Evolutionary conservation across 2,329 filamentous ascomycete species (phyloP).

Genomic region (Escovopsis sp.): DNA sequence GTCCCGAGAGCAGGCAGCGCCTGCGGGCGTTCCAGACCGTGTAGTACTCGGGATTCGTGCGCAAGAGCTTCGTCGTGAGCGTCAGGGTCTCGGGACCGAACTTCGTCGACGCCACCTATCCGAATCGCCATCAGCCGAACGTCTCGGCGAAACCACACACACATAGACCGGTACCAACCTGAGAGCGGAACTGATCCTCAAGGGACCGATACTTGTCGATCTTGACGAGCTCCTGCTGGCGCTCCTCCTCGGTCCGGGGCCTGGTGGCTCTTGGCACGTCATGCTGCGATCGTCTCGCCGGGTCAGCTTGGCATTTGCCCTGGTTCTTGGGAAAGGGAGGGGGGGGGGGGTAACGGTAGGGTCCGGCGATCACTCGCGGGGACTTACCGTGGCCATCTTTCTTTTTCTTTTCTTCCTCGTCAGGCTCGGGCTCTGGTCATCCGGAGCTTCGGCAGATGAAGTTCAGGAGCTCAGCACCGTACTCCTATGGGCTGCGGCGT

Average conservation of each 20-base stretch:
- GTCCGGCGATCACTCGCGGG: too few species aligned
- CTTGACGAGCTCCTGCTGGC: slow-evolving; percentile 54
- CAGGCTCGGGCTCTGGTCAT: too few species aligned
- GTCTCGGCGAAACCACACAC: too few species aligned
- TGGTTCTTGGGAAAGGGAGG: too few species aligned
- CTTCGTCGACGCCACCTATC: slow-evolving; percentile 24
- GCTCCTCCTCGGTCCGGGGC: slow-evolving; percentile 51
- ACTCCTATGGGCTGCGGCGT: too few species aligned
- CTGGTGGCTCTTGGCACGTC: slow-evolving; percentile 58
- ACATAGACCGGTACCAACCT: slow-evolving; percentile 30
- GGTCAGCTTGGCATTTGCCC: background rate
- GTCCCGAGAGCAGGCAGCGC: slow-evolving; percentile 45
- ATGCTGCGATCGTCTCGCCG: slow-evolving; percentile 40
- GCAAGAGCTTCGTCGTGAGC: slow-evolving; percentile 57
- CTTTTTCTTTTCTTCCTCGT: too few species aligned
- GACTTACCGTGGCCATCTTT: too few species aligned
- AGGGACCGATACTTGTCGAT: slow-evolving; percentile 63
- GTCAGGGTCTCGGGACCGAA: slow-evolving; percentile 43
- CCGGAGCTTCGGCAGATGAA: too few species aligned
- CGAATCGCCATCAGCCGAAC: slow-evolving; percentile 6
- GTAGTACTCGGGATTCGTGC: slow-evolving; percentile 76
- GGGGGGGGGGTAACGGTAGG: too few species aligned
- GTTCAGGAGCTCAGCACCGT: too few species aligned
- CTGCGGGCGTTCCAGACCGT: slow-evolving; percentile 85
- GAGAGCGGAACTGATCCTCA: slow-evolving; percentile 50